Percentiles rank a stretch among this genome's conserved stretches.
Conservation (phyloP, 148 eudicot species). For the Nepenthes gracilis region DNA sequence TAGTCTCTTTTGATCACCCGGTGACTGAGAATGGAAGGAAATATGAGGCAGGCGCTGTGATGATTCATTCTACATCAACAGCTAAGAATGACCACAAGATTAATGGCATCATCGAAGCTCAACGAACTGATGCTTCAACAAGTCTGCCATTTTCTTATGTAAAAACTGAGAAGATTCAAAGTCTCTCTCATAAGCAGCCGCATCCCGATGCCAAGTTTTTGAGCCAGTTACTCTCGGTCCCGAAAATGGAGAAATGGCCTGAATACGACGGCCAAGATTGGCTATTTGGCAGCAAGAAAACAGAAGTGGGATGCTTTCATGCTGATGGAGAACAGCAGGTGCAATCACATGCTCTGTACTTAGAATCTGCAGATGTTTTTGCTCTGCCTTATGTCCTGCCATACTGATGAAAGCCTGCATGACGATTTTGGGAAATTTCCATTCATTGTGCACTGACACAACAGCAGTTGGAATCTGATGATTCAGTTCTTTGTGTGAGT, state of each 20-base stretch:
- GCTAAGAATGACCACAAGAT: constrained; percentile 8
- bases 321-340: constrained; percentile 15
- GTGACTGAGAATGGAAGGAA: constrained; percentile 19
- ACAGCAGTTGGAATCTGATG: no score
- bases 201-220: constrained; percentile 44
- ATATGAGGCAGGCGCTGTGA: constrained; percentile 8
- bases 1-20: constrained; percentile 14
- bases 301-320: constrained; percentile 1
- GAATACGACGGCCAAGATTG: constrained; percentile 27
- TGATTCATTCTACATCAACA: constrained; percentile 5
- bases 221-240: constrained; percentile 26
- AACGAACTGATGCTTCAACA: neutral
- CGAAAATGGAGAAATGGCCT: constrained; percentile 19
- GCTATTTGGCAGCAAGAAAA: constrained; percentile 23
- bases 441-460: no score
- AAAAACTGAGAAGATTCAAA: constrained; percentile 8
- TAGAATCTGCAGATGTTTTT: constrained; percentile 29
- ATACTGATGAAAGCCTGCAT: constrained; percentile 10
- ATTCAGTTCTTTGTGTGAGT: no score
- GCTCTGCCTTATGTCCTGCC: constrained; percentile 49
- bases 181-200: constrained; percentile 19
- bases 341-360: constrained; percentile 26
- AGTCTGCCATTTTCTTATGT: neutral
- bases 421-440: neutral
- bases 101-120: constrained; percentile 4